Evolutionary conservation across 805 yeast species (phyloP).

Genomic region (Kodamaea restingae): DNA sequence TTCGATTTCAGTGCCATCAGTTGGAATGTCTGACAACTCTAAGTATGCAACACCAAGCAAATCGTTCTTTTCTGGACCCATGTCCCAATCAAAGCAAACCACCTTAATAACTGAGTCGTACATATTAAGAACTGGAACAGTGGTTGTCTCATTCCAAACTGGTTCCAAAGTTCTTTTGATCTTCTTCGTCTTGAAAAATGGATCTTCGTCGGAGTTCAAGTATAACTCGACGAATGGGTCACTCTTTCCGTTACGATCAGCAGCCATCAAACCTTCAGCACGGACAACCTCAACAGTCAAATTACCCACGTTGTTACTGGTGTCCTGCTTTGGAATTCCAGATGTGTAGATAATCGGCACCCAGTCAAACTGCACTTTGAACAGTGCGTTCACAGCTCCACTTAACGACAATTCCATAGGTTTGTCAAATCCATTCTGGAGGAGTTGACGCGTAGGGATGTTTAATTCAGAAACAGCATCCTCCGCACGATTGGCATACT

Average conservation of each 20-base stretch:
- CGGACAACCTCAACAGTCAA: slow-evolving; percentile 56
- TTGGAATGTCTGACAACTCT: slow-evolving; percentile 50
- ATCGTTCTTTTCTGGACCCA: slow-evolving; percentile 85
- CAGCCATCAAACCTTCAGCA: slow-evolving; percentile 71
- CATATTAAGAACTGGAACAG: slow-evolving; percentile 56
- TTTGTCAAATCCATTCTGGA: slow-evolving; percentile 59
- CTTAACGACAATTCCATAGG: slow-evolving; percentile 55
- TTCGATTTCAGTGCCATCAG: slow-evolving; percentile 43
- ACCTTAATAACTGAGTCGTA: slow-evolving; percentile 55
- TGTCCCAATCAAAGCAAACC: slow-evolving; percentile 84
- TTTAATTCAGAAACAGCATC: slow-evolving; percentile 58
- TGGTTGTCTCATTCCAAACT: slow-evolving; percentile 73
- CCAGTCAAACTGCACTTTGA: slow-evolving; percentile 67
- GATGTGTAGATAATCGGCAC: slow-evolving; percentile 61
- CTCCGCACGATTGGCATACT: slow-evolving; percentile 50
- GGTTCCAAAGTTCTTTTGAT: slow-evolving; percentile 87
- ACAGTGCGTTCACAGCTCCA: slow-evolving; percentile 41
- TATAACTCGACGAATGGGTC: slow-evolving; percentile 82
- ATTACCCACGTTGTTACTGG: slow-evolving; percentile 70
- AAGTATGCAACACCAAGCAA: slow-evolving; percentile 62
- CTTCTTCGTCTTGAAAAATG: slow-evolving; percentile 69
- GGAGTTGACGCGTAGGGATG: slow-evolving; percentile 61
- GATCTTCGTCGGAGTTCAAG: slow-evolving; percentile 56
- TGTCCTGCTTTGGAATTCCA: slow-evolving; percentile 68
- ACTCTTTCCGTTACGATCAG: slow-evolving; percentile 89